A percentile compares a stretch with the other conserved stretches of the same genome.
Conservation (phyloP, 139 green algal genomes). For the Zygnema circumcarinatum region DNA sequence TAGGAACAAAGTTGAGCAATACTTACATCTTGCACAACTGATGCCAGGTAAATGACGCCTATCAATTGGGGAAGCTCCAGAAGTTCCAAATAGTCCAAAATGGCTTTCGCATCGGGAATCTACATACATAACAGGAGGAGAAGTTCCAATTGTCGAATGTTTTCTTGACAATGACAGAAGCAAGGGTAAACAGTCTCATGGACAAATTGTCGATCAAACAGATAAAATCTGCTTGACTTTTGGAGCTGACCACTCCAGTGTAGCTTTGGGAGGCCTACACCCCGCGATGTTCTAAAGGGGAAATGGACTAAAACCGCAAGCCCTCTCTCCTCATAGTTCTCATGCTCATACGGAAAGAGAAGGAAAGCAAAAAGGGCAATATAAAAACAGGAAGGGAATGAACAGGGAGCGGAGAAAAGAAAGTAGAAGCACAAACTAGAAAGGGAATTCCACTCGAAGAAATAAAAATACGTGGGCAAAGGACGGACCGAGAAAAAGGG, state of each 20-base stretch:
- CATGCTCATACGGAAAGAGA: no score
- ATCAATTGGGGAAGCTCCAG: slow-evolving; percentile 39
- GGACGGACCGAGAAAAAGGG: neutral
- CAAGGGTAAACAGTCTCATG: neutral
- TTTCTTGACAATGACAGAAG: neutral
- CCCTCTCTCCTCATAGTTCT: no score
- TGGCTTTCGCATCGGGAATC: slow-evolving; percentile 14
- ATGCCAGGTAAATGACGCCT: slow-evolving; percentile 43
- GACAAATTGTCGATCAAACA: neutral
- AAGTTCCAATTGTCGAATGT: neutral
- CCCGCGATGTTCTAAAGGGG: no score
- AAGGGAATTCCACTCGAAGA: neutral
- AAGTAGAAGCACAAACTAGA: neutral
- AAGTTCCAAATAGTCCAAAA: slow-evolving; percentile 30
- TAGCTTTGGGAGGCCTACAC: no score
- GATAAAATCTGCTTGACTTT: no score
- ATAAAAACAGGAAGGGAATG: neutral
- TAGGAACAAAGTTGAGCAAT: no score
- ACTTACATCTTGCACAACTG: slow-evolving; percentile 33
- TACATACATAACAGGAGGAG: neutral
- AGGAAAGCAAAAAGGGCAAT: no score
- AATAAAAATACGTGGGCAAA: neutral
- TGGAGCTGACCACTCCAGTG: no score
- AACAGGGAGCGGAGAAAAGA: neutral
- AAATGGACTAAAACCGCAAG: neutral